A percentile compares a stretch with the other conserved stretches of the same genome.
Conservation (phyloP, 202 grass and related monocot species). For the Schoenoplectus tabernaemontani region DNA sequence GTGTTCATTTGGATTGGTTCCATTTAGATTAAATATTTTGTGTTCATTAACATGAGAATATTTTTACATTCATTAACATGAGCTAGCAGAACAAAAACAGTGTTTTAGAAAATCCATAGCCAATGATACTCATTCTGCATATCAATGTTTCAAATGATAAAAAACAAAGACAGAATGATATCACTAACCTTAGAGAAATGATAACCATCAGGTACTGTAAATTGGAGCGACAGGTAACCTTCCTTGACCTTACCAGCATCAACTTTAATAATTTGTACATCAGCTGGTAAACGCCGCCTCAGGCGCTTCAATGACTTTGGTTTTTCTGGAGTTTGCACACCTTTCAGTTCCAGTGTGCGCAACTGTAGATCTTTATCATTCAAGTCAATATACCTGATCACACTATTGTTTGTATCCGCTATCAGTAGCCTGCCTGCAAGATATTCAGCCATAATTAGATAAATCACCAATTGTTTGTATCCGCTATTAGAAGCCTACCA, state of each 20-base stretch:
- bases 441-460: conserved; percentile 31
- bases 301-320: conserved; percentile 64
- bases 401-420: conserved; percentile 94
- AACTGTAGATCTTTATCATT: conserved; percentile 59
- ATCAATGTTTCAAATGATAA: conserved; percentile 9
- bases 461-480: background rate
- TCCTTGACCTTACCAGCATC: conserved; percentile 72
- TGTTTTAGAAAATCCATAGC: background rate
- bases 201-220: conserved; percentile 82
- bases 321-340: conserved; percentile 56
- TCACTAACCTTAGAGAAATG: conserved; percentile 89
- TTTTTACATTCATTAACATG: too few species aligned
- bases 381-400: conserved; percentile 70
- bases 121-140: background rate
- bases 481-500: too few species aligned
- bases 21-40: too few species aligned
- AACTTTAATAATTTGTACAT: conserved; percentile 66
- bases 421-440: conserved; percentile 75
- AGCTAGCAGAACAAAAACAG: too few species aligned
- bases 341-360: conserved; percentile 63
- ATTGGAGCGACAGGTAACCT: conserved; percentile 69
- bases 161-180: conserved; percentile 17
- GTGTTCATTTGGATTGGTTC: background rate
- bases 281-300: conserved; percentile 56
- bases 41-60: too few species aligned